phyloP scores from a whole-genome alignment of 257 asterid species.

The Echium plantagineum region DNA sequence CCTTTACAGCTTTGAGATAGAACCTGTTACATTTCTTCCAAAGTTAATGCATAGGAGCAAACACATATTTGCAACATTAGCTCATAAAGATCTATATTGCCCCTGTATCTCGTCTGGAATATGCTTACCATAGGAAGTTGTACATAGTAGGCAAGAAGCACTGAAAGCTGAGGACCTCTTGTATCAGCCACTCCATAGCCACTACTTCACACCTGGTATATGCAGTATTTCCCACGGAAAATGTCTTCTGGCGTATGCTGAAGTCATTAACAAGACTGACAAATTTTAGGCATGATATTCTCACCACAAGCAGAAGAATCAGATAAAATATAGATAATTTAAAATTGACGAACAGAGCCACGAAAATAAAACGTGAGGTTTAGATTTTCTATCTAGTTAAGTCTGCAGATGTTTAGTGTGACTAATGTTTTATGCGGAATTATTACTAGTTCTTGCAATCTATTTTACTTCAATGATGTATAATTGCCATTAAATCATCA shows the following conservation, averaged over 20 bases:
- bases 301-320: no score
- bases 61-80: not conserved
- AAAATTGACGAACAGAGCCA: no score
- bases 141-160: slow-evolving; percentile 80
- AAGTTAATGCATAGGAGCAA: not conserved
- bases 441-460: no score
- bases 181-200: slow-evolving; percentile 99
- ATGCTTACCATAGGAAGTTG: slow-evolving; percentile 72
- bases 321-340: no score
- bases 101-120: not conserved
- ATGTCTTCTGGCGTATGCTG: slow-evolving; percentile 51
- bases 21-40: slow-evolving; percentile 43
- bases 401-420: no score
- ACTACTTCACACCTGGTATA: slow-evolving; percentile 79
- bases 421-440: no score
- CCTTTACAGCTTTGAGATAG: slow-evolving; percentile 70
- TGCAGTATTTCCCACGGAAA: slow-evolving; percentile 40
- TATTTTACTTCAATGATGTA: no score
- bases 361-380: no score
- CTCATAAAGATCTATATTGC: not conserved
- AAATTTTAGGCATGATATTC: slow-evolving; percentile 1
- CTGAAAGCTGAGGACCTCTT: slow-evolving; percentile 74
- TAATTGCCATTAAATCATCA: no score
- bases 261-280: slow-evolving; percentile 5
- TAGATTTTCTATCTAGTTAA: no score